Conservation (phyloP, 768 basidiomycete species). For the Termitomyces sp. region DNA sequence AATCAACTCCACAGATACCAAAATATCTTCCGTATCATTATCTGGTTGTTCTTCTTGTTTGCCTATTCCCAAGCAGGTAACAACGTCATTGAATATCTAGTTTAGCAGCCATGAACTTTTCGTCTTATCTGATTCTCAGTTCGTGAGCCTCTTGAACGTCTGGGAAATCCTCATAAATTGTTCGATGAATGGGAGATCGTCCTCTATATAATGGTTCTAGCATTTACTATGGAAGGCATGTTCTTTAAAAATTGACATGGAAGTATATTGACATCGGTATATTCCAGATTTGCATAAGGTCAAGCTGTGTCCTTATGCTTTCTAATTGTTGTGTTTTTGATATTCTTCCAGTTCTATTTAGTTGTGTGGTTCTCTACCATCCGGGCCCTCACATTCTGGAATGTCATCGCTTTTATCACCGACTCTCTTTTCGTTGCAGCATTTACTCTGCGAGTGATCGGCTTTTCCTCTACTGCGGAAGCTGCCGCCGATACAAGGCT, state of each 20-base stretch:
- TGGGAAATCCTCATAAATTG: constrained; percentile 46
- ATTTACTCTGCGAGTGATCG: constrained; percentile 65
- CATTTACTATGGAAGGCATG: constrained; percentile 78
- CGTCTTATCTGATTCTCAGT: constrained; percentile 36
- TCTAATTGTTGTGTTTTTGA: neutral
- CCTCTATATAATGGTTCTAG: constrained; percentile 72
- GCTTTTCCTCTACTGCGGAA: constrained; percentile 37
- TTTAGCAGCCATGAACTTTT: neutral
- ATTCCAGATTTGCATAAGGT: constrained; percentile 52
- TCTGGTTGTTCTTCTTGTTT: constrained; percentile 76
- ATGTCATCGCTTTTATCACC: constrained; percentile 61
- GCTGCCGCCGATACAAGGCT: constrained; percentile 37
- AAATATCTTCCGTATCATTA: constrained; percentile 69
- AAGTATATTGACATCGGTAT: neutral
- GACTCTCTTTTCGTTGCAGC: constrained; percentile 69
- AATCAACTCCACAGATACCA: constrained; percentile 55
- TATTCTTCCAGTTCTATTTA: constrained; percentile 50
- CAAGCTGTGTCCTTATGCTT: neutral
- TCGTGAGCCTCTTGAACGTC: constrained; percentile 68
- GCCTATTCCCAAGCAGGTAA: constrained; percentile 82
- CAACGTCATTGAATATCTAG: constrained; percentile 16
- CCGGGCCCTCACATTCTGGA: constrained; percentile 83
- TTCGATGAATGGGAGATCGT: constrained; percentile 79
- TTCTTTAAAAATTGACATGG: neutral
- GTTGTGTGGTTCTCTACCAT: constrained; percentile 72